These are phyloP conservation scores for Eucalyptus rudis DNA, from an alignment of 345 rosid species.

Conservation along the genomic window DNA sequence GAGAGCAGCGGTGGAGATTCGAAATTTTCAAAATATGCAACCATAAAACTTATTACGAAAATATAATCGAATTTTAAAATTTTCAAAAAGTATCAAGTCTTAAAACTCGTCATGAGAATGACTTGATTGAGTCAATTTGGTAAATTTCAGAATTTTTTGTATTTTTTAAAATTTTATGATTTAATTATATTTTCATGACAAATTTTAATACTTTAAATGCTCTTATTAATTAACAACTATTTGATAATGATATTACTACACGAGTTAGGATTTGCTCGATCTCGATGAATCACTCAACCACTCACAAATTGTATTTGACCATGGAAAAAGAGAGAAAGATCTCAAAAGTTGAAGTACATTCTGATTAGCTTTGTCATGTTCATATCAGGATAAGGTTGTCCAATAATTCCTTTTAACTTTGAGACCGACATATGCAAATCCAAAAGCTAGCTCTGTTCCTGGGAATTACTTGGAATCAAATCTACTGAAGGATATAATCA, in stretches of 20 bases:
- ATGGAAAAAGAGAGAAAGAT: neutral
- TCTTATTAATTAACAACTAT: too few species aligned
- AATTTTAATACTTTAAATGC: too few species aligned
- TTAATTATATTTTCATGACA: too few species aligned
- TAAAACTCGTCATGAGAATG: too few species aligned
- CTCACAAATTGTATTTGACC: neutral
- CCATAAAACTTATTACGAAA: too few species aligned
- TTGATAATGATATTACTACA: too few species aligned
- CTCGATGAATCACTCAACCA: neutral
- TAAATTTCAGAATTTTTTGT: too few species aligned
- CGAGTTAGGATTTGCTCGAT: neutral
- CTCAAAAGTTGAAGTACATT: neutral
- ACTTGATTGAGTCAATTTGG: too few species aligned
- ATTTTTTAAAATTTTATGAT: too few species aligned
- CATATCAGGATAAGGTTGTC: neutral
- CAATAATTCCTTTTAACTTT: neutral
- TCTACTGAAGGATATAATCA: neutral
- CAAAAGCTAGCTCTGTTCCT: neutral
- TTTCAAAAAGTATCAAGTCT: too few species aligned
- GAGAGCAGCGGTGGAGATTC: too few species aligned
- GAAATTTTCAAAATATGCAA: too few species aligned
- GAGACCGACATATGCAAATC: neutral
- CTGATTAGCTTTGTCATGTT: neutral
- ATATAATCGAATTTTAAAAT: accelerated
- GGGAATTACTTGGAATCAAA: neutral